Evolutionary conservation across 2,329 filamentous ascomycete genomes (phyloP).

Genomic region (Fusarium dimerum): DNA sequence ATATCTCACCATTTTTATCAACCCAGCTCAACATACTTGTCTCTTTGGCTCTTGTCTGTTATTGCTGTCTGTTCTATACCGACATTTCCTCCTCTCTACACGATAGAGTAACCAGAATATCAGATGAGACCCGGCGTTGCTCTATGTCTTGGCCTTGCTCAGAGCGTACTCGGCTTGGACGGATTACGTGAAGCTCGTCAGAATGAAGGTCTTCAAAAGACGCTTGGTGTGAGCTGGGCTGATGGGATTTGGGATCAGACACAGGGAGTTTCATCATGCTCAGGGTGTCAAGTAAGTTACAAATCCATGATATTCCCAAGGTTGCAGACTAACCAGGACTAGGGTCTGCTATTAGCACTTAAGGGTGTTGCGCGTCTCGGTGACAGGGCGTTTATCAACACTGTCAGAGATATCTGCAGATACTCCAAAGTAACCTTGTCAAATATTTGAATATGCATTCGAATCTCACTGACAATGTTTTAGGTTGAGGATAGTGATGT

Average conservation of each 20-base stretch:
- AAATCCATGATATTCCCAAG: too few relatives aligned
- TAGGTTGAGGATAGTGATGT: slow-evolving; percentile 56
- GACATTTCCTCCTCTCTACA: too few relatives aligned
- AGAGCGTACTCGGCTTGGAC: not conserved
- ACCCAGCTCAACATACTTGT: too few relatives aligned
- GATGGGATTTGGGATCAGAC: slow-evolving; percentile 18
- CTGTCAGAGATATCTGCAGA: slow-evolving; percentile 35
- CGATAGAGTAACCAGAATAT: not conserved
- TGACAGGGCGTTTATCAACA: slow-evolving; percentile 40
- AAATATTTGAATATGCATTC: not conserved
- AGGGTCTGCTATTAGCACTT: slow-evolving; percentile 39
- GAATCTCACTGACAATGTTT: not conserved
- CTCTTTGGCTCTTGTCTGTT: too few relatives aligned
- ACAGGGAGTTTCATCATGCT: slow-evolving; percentile 18
- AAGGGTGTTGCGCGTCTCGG: slow-evolving; percentile 46
- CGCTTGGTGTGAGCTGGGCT: slow-evolving; percentile 10
- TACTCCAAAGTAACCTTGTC: slow-evolving; percentile 29
- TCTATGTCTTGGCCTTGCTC: not conserved
- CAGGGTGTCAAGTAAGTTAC: slow-evolving; percentile 23
- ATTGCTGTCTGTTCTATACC: too few relatives aligned
- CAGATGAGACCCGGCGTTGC: not conserved
- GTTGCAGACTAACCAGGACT: slow-evolving; percentile 1
- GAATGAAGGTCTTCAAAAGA: not conserved
- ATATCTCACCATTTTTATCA: too few relatives aligned
- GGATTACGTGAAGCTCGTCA: not conserved